phyloP scores from a whole-genome alignment of 805 yeast genomes.

The Ogataea salicorniae region DNA sequence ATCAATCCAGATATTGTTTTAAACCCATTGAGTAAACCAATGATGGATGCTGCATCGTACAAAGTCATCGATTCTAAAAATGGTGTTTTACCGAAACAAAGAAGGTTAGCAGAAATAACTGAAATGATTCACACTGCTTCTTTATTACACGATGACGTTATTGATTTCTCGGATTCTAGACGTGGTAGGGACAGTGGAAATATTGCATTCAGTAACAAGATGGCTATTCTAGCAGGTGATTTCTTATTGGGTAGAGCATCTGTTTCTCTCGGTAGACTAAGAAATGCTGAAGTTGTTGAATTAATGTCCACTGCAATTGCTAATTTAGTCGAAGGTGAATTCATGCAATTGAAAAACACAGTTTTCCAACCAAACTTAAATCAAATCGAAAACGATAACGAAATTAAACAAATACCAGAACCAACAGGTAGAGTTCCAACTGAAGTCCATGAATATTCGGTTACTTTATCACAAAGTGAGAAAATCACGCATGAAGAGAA shows the following conservation, averaged over 20 bases:
- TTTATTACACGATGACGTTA: conserved; percentile 92
- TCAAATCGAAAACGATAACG: conserved; percentile 41
- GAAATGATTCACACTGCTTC: conserved; percentile 99
- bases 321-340: conserved; percentile 95
- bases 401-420: conserved; percentile 40
- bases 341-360: conserved; percentile 96
- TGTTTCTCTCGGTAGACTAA: conserved; percentile 84
- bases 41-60: conserved; percentile 59
- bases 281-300: conserved; percentile 97
- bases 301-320: conserved; percentile 94
- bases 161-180: conserved; percentile 83
- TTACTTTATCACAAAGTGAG: conserved; percentile 17
- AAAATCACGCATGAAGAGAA: conserved; percentile 53
- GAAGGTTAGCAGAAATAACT: conserved; percentile 93
- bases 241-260: conserved; percentile 94
- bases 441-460: conserved; percentile 52
- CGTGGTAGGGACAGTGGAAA: conserved; percentile 91
- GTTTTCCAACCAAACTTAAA: conserved; percentile 51
- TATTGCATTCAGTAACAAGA: conserved; percentile 89
- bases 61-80: conserved; percentile 45
- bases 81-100: conserved; percentile 90
- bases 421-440: conserved; percentile 64
- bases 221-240: conserved; percentile 97
- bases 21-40: conserved; percentile 80
- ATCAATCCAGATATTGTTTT: conserved; percentile 78